Base-by-base conservation (phyloP, 352 stramenopile species). In the Blastocystis sp. region DNA sequence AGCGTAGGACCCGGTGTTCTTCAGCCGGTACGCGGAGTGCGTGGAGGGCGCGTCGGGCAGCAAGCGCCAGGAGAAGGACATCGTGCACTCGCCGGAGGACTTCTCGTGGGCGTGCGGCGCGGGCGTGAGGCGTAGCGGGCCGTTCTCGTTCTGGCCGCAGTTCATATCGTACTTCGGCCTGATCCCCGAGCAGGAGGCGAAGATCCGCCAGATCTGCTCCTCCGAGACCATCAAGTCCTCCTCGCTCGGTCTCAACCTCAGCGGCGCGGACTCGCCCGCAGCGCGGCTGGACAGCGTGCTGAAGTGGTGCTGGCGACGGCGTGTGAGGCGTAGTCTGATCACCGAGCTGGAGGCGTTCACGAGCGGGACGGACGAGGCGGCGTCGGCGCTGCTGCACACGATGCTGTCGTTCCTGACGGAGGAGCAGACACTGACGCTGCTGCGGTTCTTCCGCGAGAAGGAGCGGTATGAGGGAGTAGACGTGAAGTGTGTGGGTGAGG, bases 61-160 rank as follows among this genome's bases (percentile, higher is more conserved):
- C 28, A 64, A 65, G 60, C 1, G 17, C 14, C 23, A 48, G 10
- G 48, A 45, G 17, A 64, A 41, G 10, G 48, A 81, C 38, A 2
- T 9, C 3, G 40, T 43, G 28, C 28, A 59, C 38, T 40, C 43
- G 23, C 71, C 71, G 38, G 10, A 5, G 21, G 71, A 81, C 52
- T 81, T 45, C 71, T 41, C 43, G 71, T 81, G 66, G 3, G 38
- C 45, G 48, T 48, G 19, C n/a, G 7, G 0, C 7, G 3, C 23
- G 61, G 48, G 2, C 40, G 1, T 81, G 19, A 19, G 4, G 23
- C 21, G 38, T 38, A 81, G 71, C 19, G 71, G 71, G 38, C 43
- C 71, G 2, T 81, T 81, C 19, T 62, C 71, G 28, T 81, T 81
- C 43, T 81, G 71, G 71, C 71, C 71, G 38, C 41, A 81, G 43